Base-by-base conservation (phyloP, 2,329 filamentous ascomycete species). In the Fusarium globosum region DNA sequence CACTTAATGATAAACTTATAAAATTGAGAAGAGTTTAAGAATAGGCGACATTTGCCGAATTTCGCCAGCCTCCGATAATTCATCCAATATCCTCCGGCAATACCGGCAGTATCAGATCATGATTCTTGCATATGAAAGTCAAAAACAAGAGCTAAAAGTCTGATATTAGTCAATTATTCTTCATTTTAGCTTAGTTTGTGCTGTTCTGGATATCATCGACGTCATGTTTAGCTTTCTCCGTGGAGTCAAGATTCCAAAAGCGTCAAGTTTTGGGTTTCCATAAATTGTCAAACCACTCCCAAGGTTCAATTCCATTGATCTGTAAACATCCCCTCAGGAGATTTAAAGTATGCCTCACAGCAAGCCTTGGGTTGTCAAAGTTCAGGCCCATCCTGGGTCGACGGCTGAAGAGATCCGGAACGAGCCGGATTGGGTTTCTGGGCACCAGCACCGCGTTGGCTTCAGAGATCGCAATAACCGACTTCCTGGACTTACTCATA, bases 1-100 rank as follows among this genome's bases (percentile, higher is more conserved):
- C 7, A 14, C 7, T n/a, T 33, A 20, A 8, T 15, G n/a, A 23
- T 11, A 10, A 23, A 20, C 5, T 10, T 5, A 4, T 4, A 2
- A 15, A 20, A 14, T 23, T 2, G 16, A 20, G 30, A 20, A 20
- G 6, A 35, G 3, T 15, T 20, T 15, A 21, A 23, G 48, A 35
- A 15, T 11, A 23, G 13, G 16, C 12, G 30, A 12, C 46, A 20
- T 23, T 35, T 11, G n/a, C n/a, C 6, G 12, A 35, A 2, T 51
- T 23, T 23, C 18, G 18, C 21, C 12, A 48, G 9, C 6, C 45
- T 11, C 0, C 20, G 6, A 48, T 28, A 15, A 5, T 48, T 28
- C 9, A 5, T 4, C 20, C 20, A 48, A 21, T 15, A 18, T 13
- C 7, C 7, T 23, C 11, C n/a, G 30, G 48, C 30, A 35, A 0